Base-by-base conservation (phyloP, 805 yeast genomes). In the Danielia oregonensis region DNA sequence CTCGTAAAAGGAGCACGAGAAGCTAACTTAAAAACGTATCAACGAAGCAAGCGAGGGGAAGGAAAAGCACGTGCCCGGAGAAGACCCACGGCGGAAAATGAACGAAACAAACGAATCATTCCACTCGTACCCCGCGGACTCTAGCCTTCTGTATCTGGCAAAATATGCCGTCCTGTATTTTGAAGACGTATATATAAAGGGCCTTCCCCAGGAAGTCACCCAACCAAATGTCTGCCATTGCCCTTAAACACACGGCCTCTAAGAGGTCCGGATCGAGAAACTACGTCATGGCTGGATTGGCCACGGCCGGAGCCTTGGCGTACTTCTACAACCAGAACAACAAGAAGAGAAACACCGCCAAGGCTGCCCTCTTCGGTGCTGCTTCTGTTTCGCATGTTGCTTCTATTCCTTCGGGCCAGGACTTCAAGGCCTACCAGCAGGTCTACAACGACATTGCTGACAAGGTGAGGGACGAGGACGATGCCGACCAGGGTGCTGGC, bases 391-490 rank as follows among this genome's bases (percentile, higher is more conserved):
- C 24, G 14, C n/a, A 15, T 7, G 8, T 14, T 5, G 61, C 71
- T 6, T 50, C 61, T 6, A 45, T 63, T 17, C 68, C 70, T 9
- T 55, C 63, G 5, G 63, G 51, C 5, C 51, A 65, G 49, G 46
- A 63, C 3, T 58, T 52, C 33, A 65, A 68, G 9, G 86, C 83
- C 44, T 88, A 73, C 55, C 88, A 73, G 58, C 50, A 65, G 39
- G 76, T 76, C 40, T 91, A 79, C 63, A 80, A 77, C 63, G 93
- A 78, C 44, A 86, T 76, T 72, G 96, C 81, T 23, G 54, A 52
- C 26, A 73, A 70, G 55, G 55, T 39, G 6, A 32, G 37, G 24
- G 43, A 39, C n/a, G 43, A 42, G 26, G 51, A 43, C 35, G 55
- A 51, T 33, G 48, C 36, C 26, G 71, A 65, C 43, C 56, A 46